Conservation (phyloP, 2,329 filamentous ascomycete genomes). For the Phaeosphaeriaceae sp. region DNA sequence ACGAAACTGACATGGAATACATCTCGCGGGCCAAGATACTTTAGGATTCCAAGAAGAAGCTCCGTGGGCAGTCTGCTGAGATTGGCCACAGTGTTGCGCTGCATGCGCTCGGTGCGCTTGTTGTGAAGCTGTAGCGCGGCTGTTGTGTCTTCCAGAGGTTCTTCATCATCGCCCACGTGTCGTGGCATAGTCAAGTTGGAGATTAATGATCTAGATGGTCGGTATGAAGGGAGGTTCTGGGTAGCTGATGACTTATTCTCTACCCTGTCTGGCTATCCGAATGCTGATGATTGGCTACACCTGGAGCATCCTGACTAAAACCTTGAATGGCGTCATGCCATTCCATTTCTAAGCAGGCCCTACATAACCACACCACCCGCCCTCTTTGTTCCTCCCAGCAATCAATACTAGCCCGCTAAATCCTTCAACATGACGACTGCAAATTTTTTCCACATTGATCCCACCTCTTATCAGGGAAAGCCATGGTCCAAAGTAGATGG, state of each 20-base stretch:
- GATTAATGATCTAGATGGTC: no score
- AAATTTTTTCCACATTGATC: constrained; percentile 67
- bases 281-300: constrained; percentile 22
- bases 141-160: constrained; percentile 59
- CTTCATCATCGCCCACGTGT: constrained; percentile 40
- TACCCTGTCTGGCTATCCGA: neutral
- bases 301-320: constrained; percentile 15
- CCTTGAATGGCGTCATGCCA: constrained; percentile 26
- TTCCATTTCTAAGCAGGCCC: constrained; percentile 30
- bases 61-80: constrained; percentile 61
- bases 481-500: constrained; percentile 72
- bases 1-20: constrained; percentile 55
- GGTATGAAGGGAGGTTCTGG: neutral
- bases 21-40: constrained; percentile 58
- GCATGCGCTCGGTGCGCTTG: constrained; percentile 60
- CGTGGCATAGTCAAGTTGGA: constrained; percentile 25
- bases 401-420: neutral
- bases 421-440: constrained; percentile 61
- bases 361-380: constrained; percentile 14
- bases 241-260: neutral
- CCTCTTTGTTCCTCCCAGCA: neutral
- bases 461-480: constrained; percentile 57
- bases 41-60: constrained; percentile 57
- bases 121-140: constrained; percentile 57
- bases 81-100: constrained; percentile 42